Evolutionary conservation across 768 basidiomycete species (phyloP), one percentile per base, ranked within the genome.

Genomic region (Mycena alexandri): DNA sequence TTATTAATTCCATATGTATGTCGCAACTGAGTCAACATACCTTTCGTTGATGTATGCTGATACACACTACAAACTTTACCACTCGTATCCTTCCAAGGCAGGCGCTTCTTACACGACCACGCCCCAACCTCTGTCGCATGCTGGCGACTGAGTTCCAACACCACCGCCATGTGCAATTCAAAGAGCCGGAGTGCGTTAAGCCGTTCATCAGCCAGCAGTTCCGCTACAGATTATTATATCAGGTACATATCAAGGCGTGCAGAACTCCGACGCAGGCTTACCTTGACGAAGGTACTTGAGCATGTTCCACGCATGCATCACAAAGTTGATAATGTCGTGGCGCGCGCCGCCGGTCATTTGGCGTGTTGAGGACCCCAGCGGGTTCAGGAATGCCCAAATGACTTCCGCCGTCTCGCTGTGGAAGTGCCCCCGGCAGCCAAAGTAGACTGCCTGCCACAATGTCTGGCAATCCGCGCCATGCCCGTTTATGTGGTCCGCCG

Each of bases 401-500:
- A n/a, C n/a, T n/a, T n/a, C n/a, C n/a, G n/a, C n/a, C n/a, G n/a
- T n/a, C n/a, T n/a, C n/a, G n/a, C n/a, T n/a, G n/a, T n/a, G n/a
- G n/a, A n/a, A n/a, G n/a, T n/a, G n/a, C n/a, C n/a, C n/a, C n/a
- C n/a, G n/a, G n/a, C n/a, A n/a, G n/a, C n/a, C n/a, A n/a, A n/a
- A n/a, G n/a, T n/a, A n/a, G n/a, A n/a, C n/a, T n/a, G n/a, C n/a
- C n/a, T n/a, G n/a, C n/a, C n/a, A n/a, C n/a, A n/a, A n/a, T n/a
- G n/a, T n/a, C n/a, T n/a, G n/a, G n/a, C n/a, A n/a, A n/a, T n/a
- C n/a, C n/a, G n/a, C n/a, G 2, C 65, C 59, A 44, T 67, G 65
- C 10, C 59, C 59, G 29, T 48, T 47, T 29, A 67, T 67, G 22
- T 67, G 65, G 24, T 54, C 65, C 5, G 59, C 65, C 6, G 65